A percentile compares a stretch with the other conserved stretches of the same genome.
Conservation (phyloP, 2,329 filamentous ascomycete species). For the Pezicula rhizophila region DNA sequence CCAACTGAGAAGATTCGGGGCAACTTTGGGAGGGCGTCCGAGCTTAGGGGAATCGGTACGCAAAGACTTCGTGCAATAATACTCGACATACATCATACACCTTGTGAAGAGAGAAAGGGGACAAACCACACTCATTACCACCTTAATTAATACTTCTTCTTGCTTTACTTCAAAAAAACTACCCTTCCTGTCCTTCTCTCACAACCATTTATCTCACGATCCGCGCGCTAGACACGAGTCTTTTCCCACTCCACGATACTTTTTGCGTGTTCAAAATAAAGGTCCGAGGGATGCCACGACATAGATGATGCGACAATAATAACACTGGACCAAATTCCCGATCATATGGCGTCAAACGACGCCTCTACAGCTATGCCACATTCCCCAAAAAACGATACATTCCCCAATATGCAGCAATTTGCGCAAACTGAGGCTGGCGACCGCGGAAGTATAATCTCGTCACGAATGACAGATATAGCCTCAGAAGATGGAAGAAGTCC, state of each 20-base stretch:
- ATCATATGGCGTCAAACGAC: conserved; percentile 19
- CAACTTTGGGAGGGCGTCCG: no score
- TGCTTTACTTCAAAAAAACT: not conserved
- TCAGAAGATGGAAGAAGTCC: conserved; percentile 45
- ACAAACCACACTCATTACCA: conserved; percentile 2
- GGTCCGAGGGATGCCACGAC: conserved; percentile 13
- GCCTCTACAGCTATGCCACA: conserved; percentile 13
- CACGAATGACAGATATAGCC: conserved; percentile 48
- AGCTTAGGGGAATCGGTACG: no score
- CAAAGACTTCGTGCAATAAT: no score
- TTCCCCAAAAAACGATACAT: conserved; percentile 12
- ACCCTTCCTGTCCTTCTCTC: not conserved
- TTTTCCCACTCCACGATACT: not conserved
- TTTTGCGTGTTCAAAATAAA: conserved; percentile 3
- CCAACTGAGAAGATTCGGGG: no score
- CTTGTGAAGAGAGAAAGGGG: no score
- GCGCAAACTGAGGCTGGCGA: conserved; percentile 28
- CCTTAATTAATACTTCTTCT: not conserved
- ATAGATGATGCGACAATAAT: conserved; percentile 6
- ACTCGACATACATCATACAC: no score
- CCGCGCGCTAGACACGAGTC: conserved; percentile 9
- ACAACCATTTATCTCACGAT: conserved; percentile 8
- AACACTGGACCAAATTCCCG: conserved; percentile 7
- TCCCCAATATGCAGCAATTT: conserved; percentile 13
- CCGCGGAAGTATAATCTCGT: conserved; percentile 44